Evolutionary conservation across 345 rosid species (phyloP).

Genomic region (Mercurialis annua): DNA sequence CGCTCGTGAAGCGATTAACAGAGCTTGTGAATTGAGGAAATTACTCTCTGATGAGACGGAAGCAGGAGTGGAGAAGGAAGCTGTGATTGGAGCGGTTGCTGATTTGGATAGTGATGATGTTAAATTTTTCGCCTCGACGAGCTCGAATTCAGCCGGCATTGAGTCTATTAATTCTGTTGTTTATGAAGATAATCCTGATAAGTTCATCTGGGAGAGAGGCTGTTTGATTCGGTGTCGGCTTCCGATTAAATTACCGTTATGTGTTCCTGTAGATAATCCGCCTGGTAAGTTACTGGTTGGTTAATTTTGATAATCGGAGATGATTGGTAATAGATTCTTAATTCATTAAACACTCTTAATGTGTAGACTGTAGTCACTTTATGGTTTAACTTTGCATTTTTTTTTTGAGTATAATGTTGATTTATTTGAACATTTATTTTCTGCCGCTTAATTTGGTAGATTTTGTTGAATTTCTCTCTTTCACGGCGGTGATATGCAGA

Average conservation of each 20-base stretch:
- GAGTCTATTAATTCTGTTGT: conserved; percentile 50
- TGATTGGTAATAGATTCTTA: too few species aligned
- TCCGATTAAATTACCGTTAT: conserved; percentile 63
- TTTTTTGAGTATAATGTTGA: background rate
- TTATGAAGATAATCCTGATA: conserved; percentile 57
- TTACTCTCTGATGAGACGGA: conserved; percentile 42
- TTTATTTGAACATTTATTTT: background rate
- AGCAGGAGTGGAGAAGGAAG: conserved; percentile 28
- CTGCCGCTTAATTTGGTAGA: background rate
- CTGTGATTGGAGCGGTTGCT: conserved; percentile 62
- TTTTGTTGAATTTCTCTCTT: background rate
- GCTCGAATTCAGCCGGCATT: conserved; percentile 33
- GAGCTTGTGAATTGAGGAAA: conserved; percentile 52
- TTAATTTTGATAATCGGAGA: too few species aligned
- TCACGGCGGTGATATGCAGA: background rate
- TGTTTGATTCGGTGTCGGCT: conserved; percentile 80
- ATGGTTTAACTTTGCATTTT: background rate
- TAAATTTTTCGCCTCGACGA: conserved; percentile 49
- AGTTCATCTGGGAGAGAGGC: conserved; percentile 74
- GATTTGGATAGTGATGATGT: conserved; percentile 38
- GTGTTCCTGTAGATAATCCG: conserved; percentile 43
- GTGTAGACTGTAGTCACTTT: background rate
- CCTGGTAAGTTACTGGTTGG: conserved; percentile 41
- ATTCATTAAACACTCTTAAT: too few species aligned
- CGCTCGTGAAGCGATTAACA: conserved; percentile 50